Base-by-base conservation (phyloP, 1,284 basidiomycete genomes). In the Sporisorium exsertum region DNA sequence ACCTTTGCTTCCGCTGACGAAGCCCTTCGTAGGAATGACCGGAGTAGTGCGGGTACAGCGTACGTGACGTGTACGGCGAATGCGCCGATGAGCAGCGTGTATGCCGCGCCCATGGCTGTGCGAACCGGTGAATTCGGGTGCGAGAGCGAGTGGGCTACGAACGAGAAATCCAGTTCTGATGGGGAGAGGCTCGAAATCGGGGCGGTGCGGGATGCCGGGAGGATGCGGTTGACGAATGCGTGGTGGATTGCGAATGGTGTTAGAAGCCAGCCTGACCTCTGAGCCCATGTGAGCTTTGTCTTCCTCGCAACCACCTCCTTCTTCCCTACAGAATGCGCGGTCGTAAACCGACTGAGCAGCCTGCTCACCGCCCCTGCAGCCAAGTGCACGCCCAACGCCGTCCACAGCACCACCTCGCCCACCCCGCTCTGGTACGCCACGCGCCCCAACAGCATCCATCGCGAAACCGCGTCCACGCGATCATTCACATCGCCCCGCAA, bases 371-470 rank as follows among this genome's bases (percentile, higher is more conserved):
- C 5, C 1, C 77, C 77, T 0, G 81, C 43, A 7, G 55, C 16
- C 22, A 81, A 9, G 58, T 84, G 82, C 33, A 63, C 45, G 1
- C 46, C 68, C 0, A 84, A 24, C 3, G 76, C 42, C 0, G 65
- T 62, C 79, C 79, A 83, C 18, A 84, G 60, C 10, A 81, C n/a
- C 9, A 64, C 42, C 60, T 84, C 82, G 5, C 78, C 63, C 35
- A 76, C 6, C 2, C 58, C 52, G 33, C 68, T 77, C 62, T 83
- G 81, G 55, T 84, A 84, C 43, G 71, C 80, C 18, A 81, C 81
- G 20, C 83, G 61, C 0, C 81, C 81, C 4, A 84, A 71, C 45
- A 84, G 51, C 82, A 80, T 75, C 72, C 72, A 75, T 12, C 72
- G 33, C 22, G 70, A 72, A 1, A 61, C 63, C 0, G 69, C 64